Evolutionary conservation across 345 rosid species (phyloP).

Genomic region (Fremontodendron californicum): DNA sequence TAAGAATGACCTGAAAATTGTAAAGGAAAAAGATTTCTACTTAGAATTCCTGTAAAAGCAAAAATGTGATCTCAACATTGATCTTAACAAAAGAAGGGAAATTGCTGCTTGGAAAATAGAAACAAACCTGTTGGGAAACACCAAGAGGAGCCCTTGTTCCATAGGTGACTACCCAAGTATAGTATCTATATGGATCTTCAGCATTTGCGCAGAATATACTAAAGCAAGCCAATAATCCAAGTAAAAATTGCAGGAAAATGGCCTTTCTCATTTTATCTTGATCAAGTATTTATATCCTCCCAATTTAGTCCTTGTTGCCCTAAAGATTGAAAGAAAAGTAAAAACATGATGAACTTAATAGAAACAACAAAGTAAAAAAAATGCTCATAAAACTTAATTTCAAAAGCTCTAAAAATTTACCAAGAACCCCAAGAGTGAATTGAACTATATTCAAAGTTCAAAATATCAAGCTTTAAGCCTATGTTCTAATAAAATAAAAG

Average conservation of each 20-base stretch:
- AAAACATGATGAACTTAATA: not conserved
- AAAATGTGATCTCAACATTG: not conserved
- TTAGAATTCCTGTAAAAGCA: not conserved
- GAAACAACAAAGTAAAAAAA: not conserved
- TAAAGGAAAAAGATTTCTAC: too few species aligned
- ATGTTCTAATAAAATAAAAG: too few species aligned
- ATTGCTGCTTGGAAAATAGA: not conserved
- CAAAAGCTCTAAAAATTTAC: not conserved
- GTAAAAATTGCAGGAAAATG: not conserved
- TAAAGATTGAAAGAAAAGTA: not conserved
- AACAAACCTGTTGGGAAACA: not conserved
- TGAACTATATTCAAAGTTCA: too few species aligned
- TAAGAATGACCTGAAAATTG: slow-evolving; percentile 59
- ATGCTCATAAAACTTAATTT: too few species aligned
- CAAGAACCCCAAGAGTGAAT: too few species aligned
- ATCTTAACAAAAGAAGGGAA: not conserved
- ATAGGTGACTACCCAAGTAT: slow-evolving; percentile 4
- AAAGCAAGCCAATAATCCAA: slow-evolving; percentile 6
- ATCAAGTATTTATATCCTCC: not conserved
- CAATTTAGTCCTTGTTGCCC: not conserved
- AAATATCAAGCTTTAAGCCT: too few species aligned
- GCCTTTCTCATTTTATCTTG: not conserved
- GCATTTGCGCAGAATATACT: slow-evolving; percentile 9
- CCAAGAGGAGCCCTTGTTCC: slow-evolving; percentile 11
- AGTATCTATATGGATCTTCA: slow-evolving; percentile 11